Base-by-base conservation (phyloP, 805 yeast genomes). In the Starmerella gropengiesseri region DNA sequence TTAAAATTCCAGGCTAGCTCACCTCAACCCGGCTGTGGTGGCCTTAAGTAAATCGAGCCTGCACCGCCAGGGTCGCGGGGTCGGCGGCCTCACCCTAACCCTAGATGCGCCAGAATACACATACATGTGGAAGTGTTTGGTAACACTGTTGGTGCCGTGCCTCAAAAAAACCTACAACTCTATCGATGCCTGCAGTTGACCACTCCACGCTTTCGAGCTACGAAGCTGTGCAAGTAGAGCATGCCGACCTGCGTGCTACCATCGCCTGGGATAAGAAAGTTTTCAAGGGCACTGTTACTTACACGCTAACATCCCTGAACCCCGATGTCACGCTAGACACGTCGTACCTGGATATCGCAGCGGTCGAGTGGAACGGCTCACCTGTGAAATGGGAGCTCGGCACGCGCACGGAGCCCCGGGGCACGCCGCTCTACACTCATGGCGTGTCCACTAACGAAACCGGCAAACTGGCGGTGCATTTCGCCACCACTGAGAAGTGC, bases 191-290 rank as follows among this genome's bases (percentile, higher is more conserved):
- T 9, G 37, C 39, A 18, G 31, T 36, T 18, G 52, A 49, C 29
- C 6, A 25, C n/a, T 80, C 93, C 2, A 82, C 95, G 3, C 66
- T 77, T 36, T 84, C 94, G 31, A 81, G 79, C 59, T 86, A 83
- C 60, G 50, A 53, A 14, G 50, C 62, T 22, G 78, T 82, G 55
- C 52, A 59, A 2, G 69, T 82, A 19, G 52, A 59, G 3, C 61
- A 71, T 45, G 77, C 93, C 1, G 56, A 54, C 2, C 63, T 85
- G 39, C 63, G 69, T 40, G 62, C 79, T 37, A 64, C 66, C 11
- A 69, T 86, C 5, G 56, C 68, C 37, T 85, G 87, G 63, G 69
- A 68, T 3, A 52, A 63, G 12, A 66, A 71, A 46, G 64, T 57
- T 6, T 63, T 85, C 17, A 37, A 48, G 2, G 95, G 95, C 26